phyloP scores from a whole-genome alignment of 495 filamentous ascomycete species.

The Annulohypoxylon bovei region DNA sequence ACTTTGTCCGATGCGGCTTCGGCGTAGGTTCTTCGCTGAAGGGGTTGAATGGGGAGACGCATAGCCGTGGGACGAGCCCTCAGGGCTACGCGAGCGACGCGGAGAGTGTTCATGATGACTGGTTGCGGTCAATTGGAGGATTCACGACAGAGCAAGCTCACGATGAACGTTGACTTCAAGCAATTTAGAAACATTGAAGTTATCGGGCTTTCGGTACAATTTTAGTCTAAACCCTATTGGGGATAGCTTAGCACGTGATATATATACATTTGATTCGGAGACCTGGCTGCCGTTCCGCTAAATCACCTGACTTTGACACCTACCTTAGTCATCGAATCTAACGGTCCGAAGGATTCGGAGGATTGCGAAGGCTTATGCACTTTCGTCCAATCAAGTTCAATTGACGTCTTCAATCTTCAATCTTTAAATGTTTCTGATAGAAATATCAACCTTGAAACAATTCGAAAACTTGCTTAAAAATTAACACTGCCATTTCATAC shows the following conservation, averaged over 20 bases:
- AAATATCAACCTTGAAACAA: background rate
- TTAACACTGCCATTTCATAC: background rate
- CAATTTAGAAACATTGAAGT: conserved; percentile 51
- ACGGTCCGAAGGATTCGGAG: background rate
- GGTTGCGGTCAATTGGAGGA: conserved; percentile 61
- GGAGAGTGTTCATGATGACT: conserved; percentile 87
- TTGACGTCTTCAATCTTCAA: background rate
- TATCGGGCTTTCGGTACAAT: conserved; percentile 53
- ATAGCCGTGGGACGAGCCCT: conserved; percentile 76
- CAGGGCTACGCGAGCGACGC: conserved; percentile 86
- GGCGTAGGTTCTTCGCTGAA: conserved; percentile 90
- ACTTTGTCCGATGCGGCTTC: conserved; percentile 87
- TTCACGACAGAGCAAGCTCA: conserved; percentile 47
- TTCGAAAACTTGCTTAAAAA: background rate
- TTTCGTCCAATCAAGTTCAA: background rate
- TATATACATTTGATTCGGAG: background rate
- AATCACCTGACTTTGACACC: conserved; percentile 17
- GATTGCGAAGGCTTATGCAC: background rate
- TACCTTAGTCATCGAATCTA: conserved; percentile 26
- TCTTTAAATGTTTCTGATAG: background rate
- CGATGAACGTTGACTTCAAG: conserved; percentile 45
- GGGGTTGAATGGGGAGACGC: conserved; percentile 73
- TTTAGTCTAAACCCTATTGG: conserved; percentile 28
- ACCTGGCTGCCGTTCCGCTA: background rate
- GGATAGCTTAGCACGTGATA: conserved; percentile 35